Evolutionary conservation across 163 green algal genomes (phyloP).

Genomic region (Chlorella variabilis): DNA sequence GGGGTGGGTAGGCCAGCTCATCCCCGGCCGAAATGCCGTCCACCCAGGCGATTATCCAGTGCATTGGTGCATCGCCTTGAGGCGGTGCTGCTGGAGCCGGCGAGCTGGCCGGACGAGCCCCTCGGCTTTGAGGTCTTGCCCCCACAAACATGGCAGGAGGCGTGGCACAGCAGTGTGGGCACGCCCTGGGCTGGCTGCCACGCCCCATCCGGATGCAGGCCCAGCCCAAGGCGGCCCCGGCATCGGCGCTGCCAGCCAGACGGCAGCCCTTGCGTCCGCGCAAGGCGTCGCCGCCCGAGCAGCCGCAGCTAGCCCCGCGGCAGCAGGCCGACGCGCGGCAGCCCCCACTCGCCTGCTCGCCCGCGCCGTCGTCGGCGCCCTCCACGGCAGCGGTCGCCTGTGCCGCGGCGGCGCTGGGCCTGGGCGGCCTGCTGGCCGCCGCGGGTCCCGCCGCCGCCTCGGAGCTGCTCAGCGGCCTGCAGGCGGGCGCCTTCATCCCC

Average conservation of each 20-base stretch:
- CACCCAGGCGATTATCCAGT: too few species aligned
- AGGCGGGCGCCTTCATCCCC: conserved; percentile 49
- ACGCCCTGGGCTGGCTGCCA: not conserved
- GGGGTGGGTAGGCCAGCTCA: too few species aligned
- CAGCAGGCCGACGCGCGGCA: not conserved
- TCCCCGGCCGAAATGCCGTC: too few species aligned
- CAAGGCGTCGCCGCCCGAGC: not conserved
- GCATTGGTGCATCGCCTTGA: too few species aligned
- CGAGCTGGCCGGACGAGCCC: too few species aligned
- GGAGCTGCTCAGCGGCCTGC: conserved; percentile 7
- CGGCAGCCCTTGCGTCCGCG: not conserved
- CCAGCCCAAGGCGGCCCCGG: not conserved
- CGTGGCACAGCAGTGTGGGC: not conserved
- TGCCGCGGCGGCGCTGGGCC: conserved; percentile 1
- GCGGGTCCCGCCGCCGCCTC: not conserved
- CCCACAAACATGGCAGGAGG: not conserved
- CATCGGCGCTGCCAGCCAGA: not conserved
- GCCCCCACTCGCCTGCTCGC: too few species aligned
- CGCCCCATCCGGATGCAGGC: not conserved
- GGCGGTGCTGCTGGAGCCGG: too few species aligned
- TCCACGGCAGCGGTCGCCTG: too few species aligned
- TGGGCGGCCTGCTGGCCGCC: not conserved
- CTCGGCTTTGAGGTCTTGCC: too few species aligned
- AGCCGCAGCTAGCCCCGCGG: not conserved
- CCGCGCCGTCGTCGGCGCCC: too few species aligned